Evolutionary conservation across 441 rosid genomes (phyloP), one percentile per base, ranked within the genome.

Genomic region (Bocquillonia castaneifolia): DNA sequence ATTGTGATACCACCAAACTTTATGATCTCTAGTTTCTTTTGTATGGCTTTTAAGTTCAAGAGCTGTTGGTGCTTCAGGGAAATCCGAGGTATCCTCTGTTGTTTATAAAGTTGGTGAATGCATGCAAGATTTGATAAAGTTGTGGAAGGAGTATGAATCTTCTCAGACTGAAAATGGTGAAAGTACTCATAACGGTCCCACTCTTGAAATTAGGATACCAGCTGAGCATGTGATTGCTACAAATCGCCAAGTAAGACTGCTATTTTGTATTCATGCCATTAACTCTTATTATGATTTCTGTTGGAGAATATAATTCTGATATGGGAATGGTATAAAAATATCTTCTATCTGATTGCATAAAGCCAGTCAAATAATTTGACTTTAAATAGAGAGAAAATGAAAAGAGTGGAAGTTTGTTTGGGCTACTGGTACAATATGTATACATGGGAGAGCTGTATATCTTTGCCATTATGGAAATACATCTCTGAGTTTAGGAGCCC

Each of bases 211-310:
- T 74, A 82, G 88, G 73, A 95, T 92, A 73, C 92, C 99, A 54
- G 95, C 97, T 63, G 98, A 92, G 72, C 88, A 95, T 86, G 97
- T 95, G 56, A 89, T 97, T 82, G 99, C 99, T 68, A 90, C 98
- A 10, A 95, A 95, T 85, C 96, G 96, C 68, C 98, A 95, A 83
- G 99, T 90, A 89, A 80, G 92, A 63, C 54, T 64, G 45, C 68
- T 65, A 42, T 59, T 69, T 72, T n/a, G 62, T 68, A 20, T 59
- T 22, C 13, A 47, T 69, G 45, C 37, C 22, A 28, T 26, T 42
- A 5, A 6, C 12, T 22, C 1, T 50, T 20, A 50, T 50, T 50
- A 6, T 22, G 12, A 20, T 50, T 22, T 45, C 50, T 34, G 3
- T 34, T 34, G 3, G 37, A 34, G 7, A 34, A 7, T 34, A n/a